phyloP scores from a whole-genome alignment of 2,329 filamentous ascomycete species.

The Tolypocladium nubicola region DNA sequence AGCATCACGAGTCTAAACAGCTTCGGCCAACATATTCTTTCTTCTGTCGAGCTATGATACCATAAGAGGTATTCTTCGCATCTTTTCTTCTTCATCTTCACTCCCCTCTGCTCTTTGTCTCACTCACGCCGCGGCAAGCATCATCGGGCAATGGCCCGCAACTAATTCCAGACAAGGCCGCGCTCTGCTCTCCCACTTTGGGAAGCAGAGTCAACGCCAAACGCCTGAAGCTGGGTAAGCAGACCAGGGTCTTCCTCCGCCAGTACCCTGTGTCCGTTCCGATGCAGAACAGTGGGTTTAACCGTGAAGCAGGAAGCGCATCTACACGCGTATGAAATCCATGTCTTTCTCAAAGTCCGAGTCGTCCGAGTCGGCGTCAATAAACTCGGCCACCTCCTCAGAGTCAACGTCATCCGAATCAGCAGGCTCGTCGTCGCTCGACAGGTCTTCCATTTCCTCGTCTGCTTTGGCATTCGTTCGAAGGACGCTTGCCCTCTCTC shows the following conservation, averaged over 20 bases:
- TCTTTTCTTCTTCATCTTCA: background rate
- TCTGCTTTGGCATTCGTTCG: constrained; percentile 51
- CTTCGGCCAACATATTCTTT: background rate
- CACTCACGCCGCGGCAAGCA: background rate
- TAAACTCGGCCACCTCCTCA: constrained; percentile 59
- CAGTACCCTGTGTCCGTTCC: background rate
- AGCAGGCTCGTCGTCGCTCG: constrained; percentile 65
- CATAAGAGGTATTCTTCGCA: background rate
- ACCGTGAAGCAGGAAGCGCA: background rate
- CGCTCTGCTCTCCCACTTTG: background rate
- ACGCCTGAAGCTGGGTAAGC: background rate
- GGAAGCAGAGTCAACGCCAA: background rate
- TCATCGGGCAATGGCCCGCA: background rate
- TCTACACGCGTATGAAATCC: constrained; percentile 43
- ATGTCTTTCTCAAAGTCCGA: constrained; percentile 45
- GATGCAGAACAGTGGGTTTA: background rate
- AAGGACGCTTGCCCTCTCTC: constrained; percentile 73
- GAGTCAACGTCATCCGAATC: constrained; percentile 74
- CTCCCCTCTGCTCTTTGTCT: background rate
- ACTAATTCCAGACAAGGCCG: background rate
- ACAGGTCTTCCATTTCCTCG: constrained; percentile 56
- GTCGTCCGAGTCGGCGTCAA: constrained; percentile 43
- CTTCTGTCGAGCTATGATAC: background rate
- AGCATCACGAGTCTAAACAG: background rate
- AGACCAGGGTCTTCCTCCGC: background rate